A percentile compares a stretch with the other conserved stretches of the same genome.
Evolutionary conservation across 352 stramenopile species (phyloP).

Genomic region (Phytophthora pseudosyringae): DNA sequence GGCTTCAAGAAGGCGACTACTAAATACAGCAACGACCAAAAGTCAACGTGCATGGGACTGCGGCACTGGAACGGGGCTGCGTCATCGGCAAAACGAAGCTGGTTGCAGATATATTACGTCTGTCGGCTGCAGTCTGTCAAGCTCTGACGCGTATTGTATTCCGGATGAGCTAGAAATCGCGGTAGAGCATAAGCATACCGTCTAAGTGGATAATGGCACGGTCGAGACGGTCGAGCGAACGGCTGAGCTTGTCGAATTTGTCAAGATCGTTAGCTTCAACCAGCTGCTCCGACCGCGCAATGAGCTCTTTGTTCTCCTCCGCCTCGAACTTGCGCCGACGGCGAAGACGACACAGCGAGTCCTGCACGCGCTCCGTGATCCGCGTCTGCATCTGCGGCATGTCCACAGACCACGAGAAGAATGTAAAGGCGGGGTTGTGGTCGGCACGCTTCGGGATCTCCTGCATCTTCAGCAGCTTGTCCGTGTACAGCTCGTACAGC

Average conservation of each 20-base stretch:
- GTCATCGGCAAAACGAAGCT: conserved; percentile 22
- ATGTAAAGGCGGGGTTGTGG: conserved; percentile 89
- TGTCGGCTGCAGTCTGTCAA: conserved; percentile 23
- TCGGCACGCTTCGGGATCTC: conserved; percentile 89
- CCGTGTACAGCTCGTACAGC: conserved; percentile 82
- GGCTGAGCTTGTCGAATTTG: conserved; percentile 89
- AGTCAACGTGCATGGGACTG: conserved; percentile 5
- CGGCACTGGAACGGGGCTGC: conserved; percentile 2
- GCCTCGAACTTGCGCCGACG: conserved; percentile 76
- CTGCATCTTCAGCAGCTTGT: conserved; percentile 83
- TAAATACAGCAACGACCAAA: conserved; percentile 27
- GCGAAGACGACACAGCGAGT: conserved; percentile 76
- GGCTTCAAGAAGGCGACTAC: conserved; percentile 22
- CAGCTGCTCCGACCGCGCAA: conserved; percentile 86
- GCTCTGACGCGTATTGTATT: conserved; percentile 16
- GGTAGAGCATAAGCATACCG: conserved; percentile 89
- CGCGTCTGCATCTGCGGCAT: conserved; percentile 65
- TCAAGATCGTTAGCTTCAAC: conserved; percentile 86
- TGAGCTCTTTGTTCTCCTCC: conserved; percentile 90
- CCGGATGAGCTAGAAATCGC: conserved; percentile 71
- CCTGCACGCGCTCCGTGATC: conserved; percentile 71
- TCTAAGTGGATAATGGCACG: conserved; percentile 85
- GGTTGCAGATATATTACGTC: conserved; percentile 41
- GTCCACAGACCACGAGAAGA: conserved; percentile 89
- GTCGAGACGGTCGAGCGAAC: conserved; percentile 84